These are phyloP conservation scores for Aspergillus calidoustus DNA, from an alignment of 2,329 filamentous ascomycete species.

Conservation along the genomic window DNA sequence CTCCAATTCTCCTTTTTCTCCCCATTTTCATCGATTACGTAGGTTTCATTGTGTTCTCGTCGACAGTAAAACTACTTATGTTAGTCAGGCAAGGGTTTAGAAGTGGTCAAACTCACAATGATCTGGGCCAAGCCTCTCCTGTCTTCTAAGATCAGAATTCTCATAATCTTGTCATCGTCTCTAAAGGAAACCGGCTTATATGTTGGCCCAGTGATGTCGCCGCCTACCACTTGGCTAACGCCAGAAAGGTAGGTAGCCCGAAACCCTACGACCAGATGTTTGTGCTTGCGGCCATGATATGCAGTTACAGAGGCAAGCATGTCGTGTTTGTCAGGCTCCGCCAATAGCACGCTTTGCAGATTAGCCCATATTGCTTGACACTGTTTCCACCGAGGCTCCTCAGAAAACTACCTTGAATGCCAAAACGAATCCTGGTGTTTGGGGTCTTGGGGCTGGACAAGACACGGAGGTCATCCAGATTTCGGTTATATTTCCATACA, in stretches of 20 bases:
- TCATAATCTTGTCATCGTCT: neutral
- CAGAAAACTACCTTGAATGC: neutral
- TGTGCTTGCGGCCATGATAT: neutral
- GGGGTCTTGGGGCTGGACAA: neutral
- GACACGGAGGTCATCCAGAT: constrained; percentile 1
- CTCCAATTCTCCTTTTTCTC: neutral
- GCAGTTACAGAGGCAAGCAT: neutral
- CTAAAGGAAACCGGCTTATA: neutral
- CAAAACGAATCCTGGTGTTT: neutral
- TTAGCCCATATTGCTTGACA: neutral
- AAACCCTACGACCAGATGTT: neutral
- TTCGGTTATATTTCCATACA: constrained; percentile 7
- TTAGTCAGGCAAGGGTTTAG: neutral
- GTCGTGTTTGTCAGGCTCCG: neutral
- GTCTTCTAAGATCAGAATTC: neutral
- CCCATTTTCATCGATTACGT: neutral
- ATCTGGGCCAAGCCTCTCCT: neutral
- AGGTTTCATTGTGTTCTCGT: neutral
- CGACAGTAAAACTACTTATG: neutral
- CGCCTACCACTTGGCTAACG: neutral
- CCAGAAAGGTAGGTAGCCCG: constrained; percentile 5
- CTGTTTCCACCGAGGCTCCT: neutral
- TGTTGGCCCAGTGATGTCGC: neutral
- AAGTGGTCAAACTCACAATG: neutral
- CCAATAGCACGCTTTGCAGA: neutral